Evolutionary conservation across 306 rosid genomes (phyloP), one percentile per base, ranked within the genome.

Genomic region (Ochetophila trinervis): DNA sequence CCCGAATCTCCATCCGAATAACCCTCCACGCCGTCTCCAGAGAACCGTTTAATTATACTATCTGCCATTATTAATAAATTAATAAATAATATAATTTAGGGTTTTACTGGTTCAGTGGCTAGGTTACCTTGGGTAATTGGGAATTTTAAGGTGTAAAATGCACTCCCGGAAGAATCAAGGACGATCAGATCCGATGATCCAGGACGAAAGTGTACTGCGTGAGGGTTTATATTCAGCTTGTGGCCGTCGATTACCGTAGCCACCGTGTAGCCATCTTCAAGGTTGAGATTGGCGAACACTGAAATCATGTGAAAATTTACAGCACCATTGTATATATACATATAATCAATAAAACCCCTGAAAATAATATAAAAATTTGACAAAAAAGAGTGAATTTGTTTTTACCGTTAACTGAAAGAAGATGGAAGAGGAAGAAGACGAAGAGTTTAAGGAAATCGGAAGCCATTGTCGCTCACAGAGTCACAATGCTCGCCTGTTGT

Each of bases 191-290:
- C 88, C 57, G 89, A 79, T 13, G 84, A 87, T 20, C 68, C 67
- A 34, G 80, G 81, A 47, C 36, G 76, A 50, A 76, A 76, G 8
- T 87, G 75, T 30, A 81, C 65, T 15, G 79, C 10, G 50, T 18
- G 32, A 0, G 89, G 91, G 45, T 79, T 73, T 20, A 90, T 50
- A 2, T 34, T 30, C 60, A 74, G 68, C 72, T 85, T 87, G 86
- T 85, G 68, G 59, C 96, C 96, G 70, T 85, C 80, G 82, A 87
- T 66, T 37, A 83, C 18, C 20, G 96, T 89, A 71, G 74, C 66
- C 50, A 89, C 76, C 0, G 85, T 66, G 79, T 79, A 89, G 18
- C 96, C 94, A 5, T 89, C 79, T 60, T 87, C 96, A 12, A 85
- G 71, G 10, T 84, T 40, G 49, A 50, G n/a, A 1, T 53, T 60